Conservation (phyloP, 768 basidiomycete genomes). For the Auricularia sp. region DNA sequence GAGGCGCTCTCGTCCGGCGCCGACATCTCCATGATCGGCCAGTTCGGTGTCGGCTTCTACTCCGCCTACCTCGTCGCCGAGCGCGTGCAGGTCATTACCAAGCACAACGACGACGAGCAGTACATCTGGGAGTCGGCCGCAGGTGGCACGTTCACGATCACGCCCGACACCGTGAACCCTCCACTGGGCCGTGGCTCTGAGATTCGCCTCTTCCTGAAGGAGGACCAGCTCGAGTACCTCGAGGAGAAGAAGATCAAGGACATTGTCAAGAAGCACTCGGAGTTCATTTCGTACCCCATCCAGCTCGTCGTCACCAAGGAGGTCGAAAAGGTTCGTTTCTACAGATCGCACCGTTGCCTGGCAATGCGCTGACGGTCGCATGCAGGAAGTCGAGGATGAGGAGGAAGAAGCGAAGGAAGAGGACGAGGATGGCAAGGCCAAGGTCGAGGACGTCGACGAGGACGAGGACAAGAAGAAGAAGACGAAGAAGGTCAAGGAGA, state of each 20-base stretch:
- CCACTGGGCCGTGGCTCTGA: conserved; percentile 90
- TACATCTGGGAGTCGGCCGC: conserved; percentile 99
- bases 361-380: conserved; percentile 14
- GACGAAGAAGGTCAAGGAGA: conserved; percentile 90
- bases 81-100: conserved; percentile 95
- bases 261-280: conserved; percentile 99
- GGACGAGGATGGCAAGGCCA: conserved; percentile 60
- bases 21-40: conserved; percentile 59
- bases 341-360: conserved; percentile 1
- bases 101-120: conserved; percentile 99
- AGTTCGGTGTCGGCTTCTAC: conserved; percentile 99
- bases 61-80: conserved; percentile 99
- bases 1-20: conserved; percentile 88
- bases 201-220: conserved; percentile 88
- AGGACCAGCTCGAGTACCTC: conserved; percentile 96
- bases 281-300: conserved; percentile 99
- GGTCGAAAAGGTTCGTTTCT: conserved; percentile 79
- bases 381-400: conserved; percentile 78
- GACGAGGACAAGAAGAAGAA: conserved; percentile 82
- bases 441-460: conserved; percentile 69
- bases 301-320: conserved; percentile 98
- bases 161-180: conserved; percentile 80
- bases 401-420: conserved; percentile 70
- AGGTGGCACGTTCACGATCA: conserved; percentile 98
- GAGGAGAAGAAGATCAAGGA: conserved; percentile 99